phyloP scores from a whole-genome alignment of 495 filamentous ascomycete species.

The Niebla homalea region DNA sequence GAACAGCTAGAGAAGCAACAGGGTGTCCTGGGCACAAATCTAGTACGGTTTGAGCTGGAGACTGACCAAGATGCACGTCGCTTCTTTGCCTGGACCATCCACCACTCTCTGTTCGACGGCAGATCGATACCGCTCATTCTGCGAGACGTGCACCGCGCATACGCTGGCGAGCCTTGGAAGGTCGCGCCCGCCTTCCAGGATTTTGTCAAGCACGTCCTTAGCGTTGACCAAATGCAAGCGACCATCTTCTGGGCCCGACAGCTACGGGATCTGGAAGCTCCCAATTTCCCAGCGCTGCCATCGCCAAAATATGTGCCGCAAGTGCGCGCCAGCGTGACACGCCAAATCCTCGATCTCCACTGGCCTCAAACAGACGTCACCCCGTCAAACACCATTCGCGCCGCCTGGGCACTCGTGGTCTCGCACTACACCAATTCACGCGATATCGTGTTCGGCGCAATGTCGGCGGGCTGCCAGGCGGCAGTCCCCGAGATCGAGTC shows the following conservation, averaged over 20 bases:
- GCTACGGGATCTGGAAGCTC: background rate
- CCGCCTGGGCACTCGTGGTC: constrained; percentile 28
- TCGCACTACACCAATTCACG: constrained; percentile 17
- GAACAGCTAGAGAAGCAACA: background rate
- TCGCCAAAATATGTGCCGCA: background rate
- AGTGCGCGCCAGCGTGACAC: background rate
- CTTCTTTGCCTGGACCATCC: constrained; percentile 49
- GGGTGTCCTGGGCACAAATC: background rate
- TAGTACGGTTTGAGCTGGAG: background rate
- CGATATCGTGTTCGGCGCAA: constrained; percentile 27
- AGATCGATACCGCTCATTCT: constrained; percentile 48
- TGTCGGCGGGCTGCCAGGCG: constrained; percentile 25
- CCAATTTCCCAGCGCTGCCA: background rate
- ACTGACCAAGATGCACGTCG: background rate
- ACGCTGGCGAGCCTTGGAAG: constrained; percentile 7
- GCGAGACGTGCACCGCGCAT: constrained; percentile 32
- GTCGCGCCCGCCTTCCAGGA: background rate
- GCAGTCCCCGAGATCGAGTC: constrained; percentile 21
- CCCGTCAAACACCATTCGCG: constrained; percentile 15
- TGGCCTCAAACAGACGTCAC: background rate
- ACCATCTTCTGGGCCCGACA: background rate
- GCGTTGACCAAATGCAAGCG: background rate
- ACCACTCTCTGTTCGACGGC: constrained; percentile 58
- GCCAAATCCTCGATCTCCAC: background rate
- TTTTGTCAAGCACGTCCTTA: background rate